Base-by-base conservation (phyloP, 2,329 filamentous ascomycete genomes). In the Fusarium mangiferae region DNA sequence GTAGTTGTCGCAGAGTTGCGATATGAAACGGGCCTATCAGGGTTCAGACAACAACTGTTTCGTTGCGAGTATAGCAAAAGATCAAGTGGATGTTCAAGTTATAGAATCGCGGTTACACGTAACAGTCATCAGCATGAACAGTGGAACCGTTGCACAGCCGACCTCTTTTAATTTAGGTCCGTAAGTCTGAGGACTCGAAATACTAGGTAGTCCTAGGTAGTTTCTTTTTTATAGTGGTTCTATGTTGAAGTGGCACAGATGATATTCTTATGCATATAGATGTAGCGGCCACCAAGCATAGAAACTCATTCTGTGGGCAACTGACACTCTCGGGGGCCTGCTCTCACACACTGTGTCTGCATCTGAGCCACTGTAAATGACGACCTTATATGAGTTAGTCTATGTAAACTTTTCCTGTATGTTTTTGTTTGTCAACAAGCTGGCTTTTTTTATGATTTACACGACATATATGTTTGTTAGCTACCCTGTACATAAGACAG, bases 1-100 rank as follows among this genome's bases (percentile, higher is more conserved):
- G 26, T 20, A 24, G n/a, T 26, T 24, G 65, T 45, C 51, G 14
- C 24, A 44, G 26, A 62, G 7, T 44, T 33, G 56, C 15, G 24
- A 39, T 49, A 18, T 54, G 48, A 68, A 68, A 63, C 64, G 11
- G 20, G 54, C 18, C 59, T 38, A 33, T 22, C 55, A 62, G 15
- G 13, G 41, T 24, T 54, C 64, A 62, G 62, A 68, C 63, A 22
- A 33, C 13, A 26, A 38, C 30, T 48, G 66, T 68, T 62, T 68
- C 66, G 38, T 38, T 26, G 36, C 28, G 36, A 35, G 57, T 55
- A 39, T 28, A 22, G 22, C 24, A 38, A 39, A 54, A 28, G 51
- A 28, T 39, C 10, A 54, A 28, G 33, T 38, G 33, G 22, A 28
- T 38, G 18, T 28, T n/a, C 20, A 39, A 39, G 35, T 36, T 20